Conservation (phyloP, 768 basidiomycete species). For the Daedaleopsis sinensis region DNA sequence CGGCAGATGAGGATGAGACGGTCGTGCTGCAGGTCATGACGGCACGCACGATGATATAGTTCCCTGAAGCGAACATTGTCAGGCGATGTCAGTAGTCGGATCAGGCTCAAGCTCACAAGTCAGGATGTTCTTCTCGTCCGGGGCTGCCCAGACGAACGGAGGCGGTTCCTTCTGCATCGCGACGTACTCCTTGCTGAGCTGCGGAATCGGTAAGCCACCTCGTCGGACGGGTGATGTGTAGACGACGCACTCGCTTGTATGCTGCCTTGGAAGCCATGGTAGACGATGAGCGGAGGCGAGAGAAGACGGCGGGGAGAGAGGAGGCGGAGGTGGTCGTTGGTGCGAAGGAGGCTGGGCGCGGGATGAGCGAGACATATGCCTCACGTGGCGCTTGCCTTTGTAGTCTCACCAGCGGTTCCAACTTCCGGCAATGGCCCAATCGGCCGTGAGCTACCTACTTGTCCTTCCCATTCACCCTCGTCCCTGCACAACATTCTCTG, state of each 20-base stretch:
- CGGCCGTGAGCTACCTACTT: too few species aligned
- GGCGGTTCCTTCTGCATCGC: constrained; percentile 92
- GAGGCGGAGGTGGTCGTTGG: constrained; percentile 17
- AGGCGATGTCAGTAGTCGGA: constrained; percentile 1
- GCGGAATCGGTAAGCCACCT: constrained; percentile 18
- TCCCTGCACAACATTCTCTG: background rate
- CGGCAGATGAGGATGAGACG: constrained; percentile 16
- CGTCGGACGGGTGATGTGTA: constrained; percentile 11
- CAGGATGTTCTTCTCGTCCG: constrained; percentile 97
- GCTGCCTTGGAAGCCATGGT: constrained; percentile 86
- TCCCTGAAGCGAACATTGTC: constrained; percentile 58
- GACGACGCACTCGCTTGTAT: constrained; percentile 69
- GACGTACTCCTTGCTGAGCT: constrained; percentile 89
- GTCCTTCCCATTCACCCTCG: background rate
- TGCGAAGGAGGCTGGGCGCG: constrained; percentile 16
- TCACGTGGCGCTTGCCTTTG: constrained; percentile 14
- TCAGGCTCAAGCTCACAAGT: constrained; percentile 65
- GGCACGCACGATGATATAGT: constrained; percentile 82
- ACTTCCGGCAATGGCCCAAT: too few species aligned
- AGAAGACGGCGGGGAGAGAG: constrained; percentile 6
- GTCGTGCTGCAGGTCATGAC: background rate
- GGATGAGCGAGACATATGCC: constrained; percentile 1
- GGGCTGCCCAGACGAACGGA: constrained; percentile 93
- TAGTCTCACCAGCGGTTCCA: background rate
- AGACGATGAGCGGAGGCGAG: constrained; percentile 2